Percentiles rank a stretch among this genome's conserved stretches.
phyloP scores from a whole-genome alignment of 2,329 filamentous ascomycete genomes.

The Drechmeria coniospora region DNA sequence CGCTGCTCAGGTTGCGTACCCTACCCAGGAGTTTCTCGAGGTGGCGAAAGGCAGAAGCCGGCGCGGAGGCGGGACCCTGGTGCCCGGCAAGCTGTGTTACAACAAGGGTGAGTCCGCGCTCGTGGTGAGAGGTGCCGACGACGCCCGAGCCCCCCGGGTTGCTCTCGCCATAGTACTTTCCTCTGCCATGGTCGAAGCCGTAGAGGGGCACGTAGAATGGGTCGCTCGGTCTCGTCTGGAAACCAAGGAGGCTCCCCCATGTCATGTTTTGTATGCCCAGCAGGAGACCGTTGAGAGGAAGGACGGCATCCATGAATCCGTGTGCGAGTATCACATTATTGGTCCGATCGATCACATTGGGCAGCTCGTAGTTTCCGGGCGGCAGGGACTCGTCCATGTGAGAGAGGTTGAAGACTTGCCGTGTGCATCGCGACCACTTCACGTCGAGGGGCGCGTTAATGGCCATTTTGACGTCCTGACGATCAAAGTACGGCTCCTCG shows the following conservation, averaged over 20 bases:
- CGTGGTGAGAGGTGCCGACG: constrained; percentile 54
- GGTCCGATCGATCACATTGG: constrained; percentile 57
- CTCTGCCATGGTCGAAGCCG: constrained; percentile 23
- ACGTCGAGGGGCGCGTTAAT: constrained; percentile 43
- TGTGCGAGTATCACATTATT: constrained; percentile 61
- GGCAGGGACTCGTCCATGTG: constrained; percentile 17
- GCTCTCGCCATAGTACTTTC: constrained; percentile 19
- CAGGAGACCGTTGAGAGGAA: constrained; percentile 54
- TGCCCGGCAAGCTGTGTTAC: constrained; percentile 50
- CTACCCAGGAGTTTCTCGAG: constrained; percentile 63
- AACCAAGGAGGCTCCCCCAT: constrained; percentile 57
- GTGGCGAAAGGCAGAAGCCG: constrained; percentile 52
- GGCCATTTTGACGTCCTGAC: constrained; percentile 50
- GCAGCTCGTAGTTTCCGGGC: constrained; percentile 42
- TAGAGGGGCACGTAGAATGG: constrained; percentile 50
- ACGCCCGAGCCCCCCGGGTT: constrained; percentile 47
- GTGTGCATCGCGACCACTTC: constrained; percentile 6
- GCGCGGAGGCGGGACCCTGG: constrained; percentile 53
- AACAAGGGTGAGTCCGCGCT: constrained; percentile 61
- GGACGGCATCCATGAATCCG: constrained; percentile 52
- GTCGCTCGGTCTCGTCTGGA: constrained; percentile 42
- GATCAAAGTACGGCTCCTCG: constrained; percentile 62
- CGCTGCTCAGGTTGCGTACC: constrained; percentile 37
- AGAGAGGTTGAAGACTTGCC: constrained; percentile 2
- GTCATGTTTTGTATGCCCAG: constrained; percentile 70